A percentile compares a stretch with the other conserved stretches of the same genome.
Evolutionary conservation across 148 eudicot genomes (phyloP).

Genomic region (Diospyros lotus): DNA sequence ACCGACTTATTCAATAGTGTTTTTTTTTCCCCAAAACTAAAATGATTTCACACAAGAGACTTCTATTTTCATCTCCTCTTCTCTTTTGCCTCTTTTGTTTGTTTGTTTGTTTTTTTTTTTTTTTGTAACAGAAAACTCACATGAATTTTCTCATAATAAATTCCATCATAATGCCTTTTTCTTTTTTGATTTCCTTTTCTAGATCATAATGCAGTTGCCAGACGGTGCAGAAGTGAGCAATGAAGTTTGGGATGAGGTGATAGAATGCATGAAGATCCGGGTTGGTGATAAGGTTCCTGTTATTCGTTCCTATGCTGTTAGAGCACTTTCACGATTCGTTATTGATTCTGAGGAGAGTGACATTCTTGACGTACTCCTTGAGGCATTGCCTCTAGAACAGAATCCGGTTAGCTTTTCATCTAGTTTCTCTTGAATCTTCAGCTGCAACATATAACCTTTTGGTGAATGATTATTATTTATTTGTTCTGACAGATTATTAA

Average conservation of each 20-base stretch:
- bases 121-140: neutral
- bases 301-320: slow-evolving; percentile 72
- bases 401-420: slow-evolving; percentile 56
- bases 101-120: neutral
- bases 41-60: neutral
- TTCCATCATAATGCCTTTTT: too few species aligned
- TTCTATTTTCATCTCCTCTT: neutral
- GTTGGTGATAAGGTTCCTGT: slow-evolving; percentile 69
- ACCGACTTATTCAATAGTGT: too few species aligned
- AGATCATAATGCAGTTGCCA: slow-evolving; percentile 91
- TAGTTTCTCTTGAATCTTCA: neutral
- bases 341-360: slow-evolving; percentile 83
- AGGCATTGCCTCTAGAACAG: slow-evolving; percentile 65
- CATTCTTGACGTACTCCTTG: slow-evolving; percentile 71
- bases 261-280: slow-evolving; percentile 72
- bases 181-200: slow-evolving; percentile 13
- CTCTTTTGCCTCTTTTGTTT: neutral
- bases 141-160: neutral
- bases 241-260: slow-evolving; percentile 92
- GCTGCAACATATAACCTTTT: neutral
- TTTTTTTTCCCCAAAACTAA: neutral
- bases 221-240: slow-evolving; percentile 87
- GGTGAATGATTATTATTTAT: neutral
- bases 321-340: slow-evolving; percentile 91
- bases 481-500: neutral